These are phyloP conservation scores for Eucalyptus cloeziana DNA, from an alignment of 345 rosid species.

Conservation along the genomic window DNA sequence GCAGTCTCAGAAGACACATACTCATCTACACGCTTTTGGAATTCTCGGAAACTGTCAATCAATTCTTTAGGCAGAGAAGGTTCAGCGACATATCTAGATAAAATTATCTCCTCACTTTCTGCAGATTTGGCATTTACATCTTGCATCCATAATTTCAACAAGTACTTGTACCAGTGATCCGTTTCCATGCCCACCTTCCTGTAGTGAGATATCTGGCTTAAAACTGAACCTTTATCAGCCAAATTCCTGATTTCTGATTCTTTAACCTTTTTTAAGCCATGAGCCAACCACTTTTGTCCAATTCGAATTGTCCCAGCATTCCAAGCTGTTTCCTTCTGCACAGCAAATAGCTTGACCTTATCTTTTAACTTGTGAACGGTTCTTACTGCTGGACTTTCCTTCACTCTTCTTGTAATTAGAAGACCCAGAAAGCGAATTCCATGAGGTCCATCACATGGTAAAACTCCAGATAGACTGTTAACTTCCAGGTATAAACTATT, in stretches of 20 bases:
- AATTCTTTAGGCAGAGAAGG: slow-evolving; percentile 71
- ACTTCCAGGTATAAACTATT: slow-evolving; percentile 38
- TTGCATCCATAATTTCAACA: slow-evolving; percentile 74
- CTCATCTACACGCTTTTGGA: slow-evolving; percentile 44
- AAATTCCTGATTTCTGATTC: slow-evolving; percentile 83
- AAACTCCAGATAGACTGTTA: slow-evolving; percentile 22
- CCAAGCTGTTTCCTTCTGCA: slow-evolving; percentile 82
- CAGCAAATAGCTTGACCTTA: slow-evolving; percentile 52
- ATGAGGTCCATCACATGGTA: slow-evolving; percentile 29
- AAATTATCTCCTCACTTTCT: slow-evolving; percentile 44
- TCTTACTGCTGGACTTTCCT: slow-evolving; percentile 50
- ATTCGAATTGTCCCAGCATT: slow-evolving; percentile 56
- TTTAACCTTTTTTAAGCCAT: slow-evolving; percentile 83
- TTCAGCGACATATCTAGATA: slow-evolving; percentile 63
- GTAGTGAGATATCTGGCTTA: slow-evolving; percentile 57
- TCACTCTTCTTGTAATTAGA: slow-evolving; percentile 40
- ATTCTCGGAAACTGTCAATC: slow-evolving; percentile 60
- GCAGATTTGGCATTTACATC: slow-evolving; percentile 32
- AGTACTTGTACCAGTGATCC: slow-evolving; percentile 82
- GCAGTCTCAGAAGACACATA: slow-evolving; percentile 76
- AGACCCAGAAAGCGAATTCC: slow-evolving; percentile 62
- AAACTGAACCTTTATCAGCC: slow-evolving; percentile 50
- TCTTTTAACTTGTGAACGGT: slow-evolving; percentile 87
- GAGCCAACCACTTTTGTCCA: slow-evolving; percentile 86
- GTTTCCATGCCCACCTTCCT: slow-evolving; percentile 87